A percentile compares a stretch with the other conserved stretches of the same genome.
Evolutionary conservation across 148 eudicot genomes (phyloP).

Genomic region (Salicornia ramosissima): DNA sequence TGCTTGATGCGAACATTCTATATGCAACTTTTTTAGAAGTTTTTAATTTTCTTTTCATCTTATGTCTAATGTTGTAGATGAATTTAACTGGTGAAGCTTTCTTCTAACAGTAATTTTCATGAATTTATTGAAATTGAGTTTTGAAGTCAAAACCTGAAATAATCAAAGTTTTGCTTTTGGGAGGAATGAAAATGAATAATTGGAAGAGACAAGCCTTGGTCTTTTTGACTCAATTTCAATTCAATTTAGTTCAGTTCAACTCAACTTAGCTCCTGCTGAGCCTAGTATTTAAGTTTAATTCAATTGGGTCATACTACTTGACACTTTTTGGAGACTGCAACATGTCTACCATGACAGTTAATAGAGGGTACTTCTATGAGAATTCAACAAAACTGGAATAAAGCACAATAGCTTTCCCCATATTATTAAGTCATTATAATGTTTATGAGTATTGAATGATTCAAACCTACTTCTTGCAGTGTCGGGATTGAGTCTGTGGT

Average conservation of each 20-base stretch:
- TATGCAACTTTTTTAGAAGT: background rate
- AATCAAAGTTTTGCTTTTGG: too few relatives aligned
- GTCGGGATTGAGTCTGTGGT: constrained; percentile 75
- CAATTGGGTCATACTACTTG: too few relatives aligned
- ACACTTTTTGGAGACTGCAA: too few relatives aligned
- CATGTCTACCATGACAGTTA: too few relatives aligned
- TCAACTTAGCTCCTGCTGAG: too few relatives aligned
- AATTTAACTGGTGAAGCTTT: background rate
- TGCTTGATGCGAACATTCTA: background rate
- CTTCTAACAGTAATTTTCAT: background rate
- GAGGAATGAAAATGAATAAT: too few relatives aligned
- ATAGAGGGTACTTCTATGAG: background rate
- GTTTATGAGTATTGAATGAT: background rate
- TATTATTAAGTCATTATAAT: background rate
- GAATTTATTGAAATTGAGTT: background rate
- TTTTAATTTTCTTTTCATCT: background rate
- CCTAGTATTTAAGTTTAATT: too few relatives aligned
- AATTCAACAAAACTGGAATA: background rate
- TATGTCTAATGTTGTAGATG: background rate
- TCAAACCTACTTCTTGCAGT: constrained; percentile 29
- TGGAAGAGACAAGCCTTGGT: too few relatives aligned
- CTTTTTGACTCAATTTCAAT: too few relatives aligned
- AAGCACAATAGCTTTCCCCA: background rate
- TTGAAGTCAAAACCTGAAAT: too few relatives aligned
- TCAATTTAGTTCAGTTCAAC: too few relatives aligned